These are phyloP conservation scores for Fusarium haematococcum DNA, from an alignment of 2,329 filamentous ascomycete genomes.

Conservation along the genomic window DNA sequence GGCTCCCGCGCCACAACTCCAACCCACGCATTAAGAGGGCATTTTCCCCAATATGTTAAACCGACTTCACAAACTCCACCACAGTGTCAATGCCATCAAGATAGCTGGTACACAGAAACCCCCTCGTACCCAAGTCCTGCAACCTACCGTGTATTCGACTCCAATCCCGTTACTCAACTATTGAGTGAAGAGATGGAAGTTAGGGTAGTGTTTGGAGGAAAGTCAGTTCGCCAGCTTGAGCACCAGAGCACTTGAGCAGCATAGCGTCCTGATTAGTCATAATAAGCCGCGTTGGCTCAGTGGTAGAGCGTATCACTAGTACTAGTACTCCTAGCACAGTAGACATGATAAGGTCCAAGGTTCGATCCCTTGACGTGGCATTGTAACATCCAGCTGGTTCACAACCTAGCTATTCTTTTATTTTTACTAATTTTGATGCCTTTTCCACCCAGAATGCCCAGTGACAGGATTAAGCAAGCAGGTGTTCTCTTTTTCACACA, in stretches of 20 bases:
- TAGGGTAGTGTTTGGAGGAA: background rate
- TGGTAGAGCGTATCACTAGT: background rate
- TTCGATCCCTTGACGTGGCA: conserved; percentile 1
- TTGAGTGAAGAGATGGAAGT: background rate
- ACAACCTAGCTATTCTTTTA: background rate
- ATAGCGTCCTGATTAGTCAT: background rate
- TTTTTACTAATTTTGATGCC: background rate
- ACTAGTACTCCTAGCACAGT: background rate
- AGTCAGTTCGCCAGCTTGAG: background rate
- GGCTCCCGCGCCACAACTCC: background rate
- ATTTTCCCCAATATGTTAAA: background rate
- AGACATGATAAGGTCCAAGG: background rate
- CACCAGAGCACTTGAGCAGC: background rate
- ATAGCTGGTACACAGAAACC: background rate
- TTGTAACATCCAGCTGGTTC: background rate
- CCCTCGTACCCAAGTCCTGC: background rate
- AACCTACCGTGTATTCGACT: too few species aligned
- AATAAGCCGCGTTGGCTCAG: background rate
- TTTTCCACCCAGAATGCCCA: background rate
- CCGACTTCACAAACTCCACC: background rate
- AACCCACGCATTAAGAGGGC: background rate
- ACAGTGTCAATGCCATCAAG: background rate
- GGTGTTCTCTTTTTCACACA: background rate
- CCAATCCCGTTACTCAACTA: background rate
- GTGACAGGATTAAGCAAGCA: background rate